phyloP scores from a whole-genome alignment of 345 rosid genomes.

The Triadica sebifera region DNA sequence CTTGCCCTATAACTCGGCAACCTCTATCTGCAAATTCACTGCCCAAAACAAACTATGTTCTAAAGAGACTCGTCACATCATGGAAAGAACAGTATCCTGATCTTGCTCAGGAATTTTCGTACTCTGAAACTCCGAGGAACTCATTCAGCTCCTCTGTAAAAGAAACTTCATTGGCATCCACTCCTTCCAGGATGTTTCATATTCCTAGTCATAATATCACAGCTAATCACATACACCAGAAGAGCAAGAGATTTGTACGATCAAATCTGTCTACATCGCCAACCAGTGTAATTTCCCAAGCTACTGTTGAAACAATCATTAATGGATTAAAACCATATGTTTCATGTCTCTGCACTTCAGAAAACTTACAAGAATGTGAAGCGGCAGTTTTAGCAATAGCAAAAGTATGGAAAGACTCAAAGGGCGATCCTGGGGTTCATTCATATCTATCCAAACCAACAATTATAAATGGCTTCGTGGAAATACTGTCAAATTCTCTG shows the following conservation, averaged over 20 bases:
- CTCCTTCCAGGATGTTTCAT: constrained; percentile 23
- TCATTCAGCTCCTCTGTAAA: constrained; percentile 32
- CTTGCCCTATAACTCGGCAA: constrained; percentile 65
- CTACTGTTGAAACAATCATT: constrained; percentile 44
- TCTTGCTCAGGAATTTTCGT: constrained; percentile 53
- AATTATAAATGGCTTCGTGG: constrained; percentile 52
- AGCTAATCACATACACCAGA: constrained; percentile 28
- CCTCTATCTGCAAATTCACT: constrained; percentile 39
- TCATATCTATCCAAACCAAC: constrained; percentile 49
- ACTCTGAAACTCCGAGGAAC: constrained; percentile 51
- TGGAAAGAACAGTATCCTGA: constrained; percentile 71
- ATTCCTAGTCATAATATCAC: constrained; percentile 14
- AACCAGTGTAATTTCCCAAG: constrained; percentile 65
- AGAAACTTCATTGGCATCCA: constrained; percentile 23
- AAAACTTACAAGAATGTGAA: constrained; percentile 60
- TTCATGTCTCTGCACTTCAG: constrained; percentile 58
- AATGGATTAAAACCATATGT: constrained; percentile 47
- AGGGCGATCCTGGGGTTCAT: constrained; percentile 50
- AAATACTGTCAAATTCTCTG: constrained; percentile 54
- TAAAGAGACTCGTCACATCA: constrained; percentile 60
- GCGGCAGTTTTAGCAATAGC: constrained; percentile 49
- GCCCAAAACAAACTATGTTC: constrained; percentile 68
- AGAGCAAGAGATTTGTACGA: constrained; percentile 37
- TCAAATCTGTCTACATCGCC: constrained; percentile 42
- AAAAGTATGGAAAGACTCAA: constrained; percentile 54